Base-by-base conservation (phyloP, 768 basidiomycete species). In the Termitomyces sp. region DNA sequence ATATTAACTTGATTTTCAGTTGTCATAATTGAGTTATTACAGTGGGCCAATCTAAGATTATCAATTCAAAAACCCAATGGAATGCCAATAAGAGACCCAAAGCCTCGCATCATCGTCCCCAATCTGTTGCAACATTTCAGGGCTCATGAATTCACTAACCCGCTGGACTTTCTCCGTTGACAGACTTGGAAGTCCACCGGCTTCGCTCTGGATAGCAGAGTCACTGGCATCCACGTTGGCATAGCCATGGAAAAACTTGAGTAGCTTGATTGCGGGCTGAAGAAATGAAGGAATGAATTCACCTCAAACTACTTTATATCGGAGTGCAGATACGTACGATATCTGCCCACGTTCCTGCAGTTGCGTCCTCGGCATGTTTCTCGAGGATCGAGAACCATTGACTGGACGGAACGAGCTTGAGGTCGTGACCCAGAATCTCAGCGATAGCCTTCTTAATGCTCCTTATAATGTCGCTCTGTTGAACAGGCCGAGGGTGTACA, bases 201-300 rank as follows among this genome's bases (percentile, higher is more conserved):
- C 42, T 32, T 63, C 63, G 12, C 31, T 43, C 14, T 53, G 49
- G 3, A 10, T 10, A 7, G 20, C 40, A 43, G 50, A 15, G 3
- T 9, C 40, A 32, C 12, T 31, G 8, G 45, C 12, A 31, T 43
- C 71, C 8, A 61, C 68, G 0, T 40, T 51, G 10, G 67, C 56
- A 56, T 74, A 58, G 17, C 12, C 37, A 4, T 70, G 73, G 67
- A 73, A 72, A 60, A 72, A 76, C 48, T 70, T 68, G 34, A 76
- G 65, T 1, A 77, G 47, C 54, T 77, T 74, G 56, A 74, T 66
- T 0, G 68, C 75, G n/a, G 76, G 76, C 75, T 75, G 42, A 29
- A 40, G 4, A 4, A n/a, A 50, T 29, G 8, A 40, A 40, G 4
- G 6, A n/a, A 50, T 29, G 8, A 40, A 2, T 49, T 1, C 20